Percentiles rank a stretch among this genome's conserved stretches.
phyloP scores from a whole-genome alignment of 768 basidiomycete genomes.

The Mycena indigotica region DNA sequence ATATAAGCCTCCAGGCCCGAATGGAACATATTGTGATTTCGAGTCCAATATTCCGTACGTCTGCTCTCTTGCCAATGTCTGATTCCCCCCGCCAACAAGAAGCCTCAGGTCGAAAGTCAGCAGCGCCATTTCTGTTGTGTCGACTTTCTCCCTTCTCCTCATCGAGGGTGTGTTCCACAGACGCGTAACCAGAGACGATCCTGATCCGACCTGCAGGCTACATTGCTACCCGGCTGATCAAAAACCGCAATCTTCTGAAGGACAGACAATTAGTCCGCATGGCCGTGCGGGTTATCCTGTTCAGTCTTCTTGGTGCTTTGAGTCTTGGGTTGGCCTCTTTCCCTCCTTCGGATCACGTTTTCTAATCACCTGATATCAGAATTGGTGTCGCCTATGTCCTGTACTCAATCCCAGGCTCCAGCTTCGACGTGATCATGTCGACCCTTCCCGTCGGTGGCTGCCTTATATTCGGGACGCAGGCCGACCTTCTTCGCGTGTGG shows the following conservation, averaged over 20 bases:
- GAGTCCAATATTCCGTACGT: slow-evolving; percentile 24
- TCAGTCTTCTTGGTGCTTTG: slow-evolving; percentile 31
- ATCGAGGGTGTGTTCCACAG: slow-evolving; percentile 24
- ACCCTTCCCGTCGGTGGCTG: slow-evolving; percentile 4
- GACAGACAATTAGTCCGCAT: slow-evolving; percentile 16
- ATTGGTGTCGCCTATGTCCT: slow-evolving; percentile 19
- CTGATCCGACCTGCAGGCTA: slow-evolving; percentile 18
- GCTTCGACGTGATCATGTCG: slow-evolving; percentile 19
- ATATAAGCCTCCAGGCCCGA: slow-evolving; percentile 16
- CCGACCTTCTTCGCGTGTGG: not conserved
- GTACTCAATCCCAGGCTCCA: slow-evolving; percentile 8
- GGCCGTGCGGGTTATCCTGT: slow-evolving; percentile 32
- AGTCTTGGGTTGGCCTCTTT: slow-evolving; percentile 27
- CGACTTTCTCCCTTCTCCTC: slow-evolving; percentile 24
- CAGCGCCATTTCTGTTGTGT: slow-evolving; percentile 26
- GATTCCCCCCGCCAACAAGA: not conserved
- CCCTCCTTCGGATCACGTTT: not conserved
- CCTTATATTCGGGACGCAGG: slow-evolving; percentile 18
- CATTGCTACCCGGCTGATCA: slow-evolving; percentile 28
- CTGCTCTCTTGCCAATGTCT: not conserved
- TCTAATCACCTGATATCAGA: slow-evolving; percentile 2
- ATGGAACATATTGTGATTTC: slow-evolving; percentile 36
- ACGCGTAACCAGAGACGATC: not conserved
- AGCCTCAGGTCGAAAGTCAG: slow-evolving; percentile 30
- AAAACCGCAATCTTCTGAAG: slow-evolving; percentile 23